Evolutionary conservation across 129 eudicot species (phyloP).

Genomic region (Flaveria bidentis): DNA sequence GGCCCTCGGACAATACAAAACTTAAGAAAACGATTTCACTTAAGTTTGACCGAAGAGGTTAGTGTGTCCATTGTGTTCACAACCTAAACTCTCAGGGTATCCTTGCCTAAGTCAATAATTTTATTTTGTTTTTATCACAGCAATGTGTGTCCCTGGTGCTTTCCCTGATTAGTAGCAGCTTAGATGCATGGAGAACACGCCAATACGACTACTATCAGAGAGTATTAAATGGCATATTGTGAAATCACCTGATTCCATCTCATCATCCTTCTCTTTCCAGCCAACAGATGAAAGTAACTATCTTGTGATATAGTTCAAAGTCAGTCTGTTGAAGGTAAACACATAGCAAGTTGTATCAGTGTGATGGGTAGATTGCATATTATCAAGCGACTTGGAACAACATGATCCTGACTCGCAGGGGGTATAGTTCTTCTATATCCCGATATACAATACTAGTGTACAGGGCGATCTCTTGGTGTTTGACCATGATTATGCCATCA

Average conservation of each 20-base stretch:
- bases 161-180: slow-evolving; percentile 95
- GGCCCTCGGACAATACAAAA: slow-evolving; percentile 97
- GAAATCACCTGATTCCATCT: slow-evolving; percentile 23
- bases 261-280: slow-evolving; percentile 22
- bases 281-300: slow-evolving; percentile 20
- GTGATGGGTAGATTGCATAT: slow-evolving; percentile 29
- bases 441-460: slow-evolving; percentile 37
- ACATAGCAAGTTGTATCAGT: slow-evolving; percentile 21
- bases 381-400: slow-evolving; percentile 26
- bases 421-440: slow-evolving; percentile 19
- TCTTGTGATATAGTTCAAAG: slow-evolving; percentile 30
- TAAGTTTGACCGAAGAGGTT: slow-evolving; percentile 98
- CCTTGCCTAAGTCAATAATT: background rate
- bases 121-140: slow-evolving; percentile 44
- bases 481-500: slow-evolving; percentile 23
- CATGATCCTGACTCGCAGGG: slow-evolving; percentile 27
- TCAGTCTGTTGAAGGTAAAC: slow-evolving; percentile 15
- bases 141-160: slow-evolving; percentile 99
- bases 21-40: slow-evolving; percentile 89
- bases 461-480: slow-evolving; percentile 36
- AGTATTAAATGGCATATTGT: slow-evolving; percentile 93
- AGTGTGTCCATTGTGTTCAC: slow-evolving; percentile 4
- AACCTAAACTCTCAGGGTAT: background rate
- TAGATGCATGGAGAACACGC: slow-evolving; percentile 99
- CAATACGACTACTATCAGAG: slow-evolving; percentile 97